Evolutionary conservation across 768 basidiomycete genomes (phyloP), one percentile per base, ranked within the genome.

Genomic region (Lactarius sp.): DNA sequence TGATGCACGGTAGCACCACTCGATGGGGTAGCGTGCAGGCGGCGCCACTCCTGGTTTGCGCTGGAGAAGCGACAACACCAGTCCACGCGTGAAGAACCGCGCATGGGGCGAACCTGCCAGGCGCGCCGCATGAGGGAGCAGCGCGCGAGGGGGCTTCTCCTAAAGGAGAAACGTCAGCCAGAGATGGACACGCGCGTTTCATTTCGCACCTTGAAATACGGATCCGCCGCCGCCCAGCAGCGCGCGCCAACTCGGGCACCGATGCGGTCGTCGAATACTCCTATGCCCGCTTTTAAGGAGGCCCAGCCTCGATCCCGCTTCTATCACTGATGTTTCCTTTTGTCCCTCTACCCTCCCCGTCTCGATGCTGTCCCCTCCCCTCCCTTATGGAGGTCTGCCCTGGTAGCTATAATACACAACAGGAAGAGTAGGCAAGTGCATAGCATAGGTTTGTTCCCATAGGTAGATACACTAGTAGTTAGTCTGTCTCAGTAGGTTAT

Each of bases 191-290:
- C 34, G 31, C 18, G n/a, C 4, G 4, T 20, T 6, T 27, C 2
- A 20, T 2, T 5, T 42, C 20, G 27, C 65, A 94, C 94, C 79
- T 90, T 94, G 67, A 97, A 81, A 75, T 90, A 98, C 1, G 92
- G 87, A 75, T 99, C 97, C n/a, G 90, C 87, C 65, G 83, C 85
- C 1, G 81, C 84, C 93, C 94, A 98, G 68, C 89, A 91, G n/a
- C 88, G 85, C 70, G 95, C 96, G 6, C 84, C 91, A 0, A 98
- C 86, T 52, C 93, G 81, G 69, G 91, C 92, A 51, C 97, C 97
- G 66, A 97, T 85, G 51, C 89, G 85, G 72, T 98, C 93, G 71
- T 95, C 90, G 6, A 90, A 61, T 22, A 22, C 22, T 22, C 22
- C 22, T 2, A 22, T 22, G 22, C 22, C 22, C 22, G 22, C 22